Evolutionary conservation across 2,329 filamentous ascomycete species (phyloP).

Genomic region (Cryoendolithus antarcticus): DNA sequence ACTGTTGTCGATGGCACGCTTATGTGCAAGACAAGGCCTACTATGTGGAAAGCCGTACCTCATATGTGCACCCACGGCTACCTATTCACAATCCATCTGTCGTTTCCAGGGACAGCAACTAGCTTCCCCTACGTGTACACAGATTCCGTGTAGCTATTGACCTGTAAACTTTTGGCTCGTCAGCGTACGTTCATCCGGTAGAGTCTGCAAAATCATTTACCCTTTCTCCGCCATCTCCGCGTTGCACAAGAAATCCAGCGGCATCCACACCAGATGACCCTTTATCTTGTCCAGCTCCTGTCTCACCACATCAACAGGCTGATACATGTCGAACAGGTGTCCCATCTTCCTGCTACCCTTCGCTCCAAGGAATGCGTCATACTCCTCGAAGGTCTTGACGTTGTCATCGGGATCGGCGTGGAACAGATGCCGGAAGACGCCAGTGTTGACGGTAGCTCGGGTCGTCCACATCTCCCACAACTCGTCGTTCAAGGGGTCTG

Average conservation of each 20-base stretch:
- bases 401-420: slow-evolving; percentile 82
- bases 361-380: slow-evolving; percentile 64
- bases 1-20: no score
- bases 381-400: slow-evolving; percentile 82
- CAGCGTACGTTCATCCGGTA: no score
- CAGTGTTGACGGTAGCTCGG: slow-evolving; percentile 58
- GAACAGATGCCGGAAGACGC: slow-evolving; percentile 66
- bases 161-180: slow-evolving; percentile 40
- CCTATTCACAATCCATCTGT: no score
- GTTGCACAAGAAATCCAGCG: slow-evolving; percentile 72
- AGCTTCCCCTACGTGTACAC: slow-evolving; percentile 52
- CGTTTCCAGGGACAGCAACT: neutral
- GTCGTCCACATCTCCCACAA: slow-evolving; percentile 55
- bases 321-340: slow-evolving; percentile 72
- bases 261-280: slow-evolving; percentile 92
- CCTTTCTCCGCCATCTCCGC: slow-evolving; percentile 84
- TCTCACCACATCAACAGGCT: slow-evolving; percentile 60
- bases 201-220: neutral
- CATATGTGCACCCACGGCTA: no score
- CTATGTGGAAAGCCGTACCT: no score
- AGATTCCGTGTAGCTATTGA: slow-evolving; percentile 80
- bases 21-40: no score
- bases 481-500: slow-evolving; percentile 46
- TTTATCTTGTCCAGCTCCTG: slow-evolving; percentile 60
- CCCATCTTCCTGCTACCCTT: slow-evolving; percentile 53